Evolutionary conservation across 805 yeast species (phyloP).

Genomic region (Kregervanrija delftensis): DNA sequence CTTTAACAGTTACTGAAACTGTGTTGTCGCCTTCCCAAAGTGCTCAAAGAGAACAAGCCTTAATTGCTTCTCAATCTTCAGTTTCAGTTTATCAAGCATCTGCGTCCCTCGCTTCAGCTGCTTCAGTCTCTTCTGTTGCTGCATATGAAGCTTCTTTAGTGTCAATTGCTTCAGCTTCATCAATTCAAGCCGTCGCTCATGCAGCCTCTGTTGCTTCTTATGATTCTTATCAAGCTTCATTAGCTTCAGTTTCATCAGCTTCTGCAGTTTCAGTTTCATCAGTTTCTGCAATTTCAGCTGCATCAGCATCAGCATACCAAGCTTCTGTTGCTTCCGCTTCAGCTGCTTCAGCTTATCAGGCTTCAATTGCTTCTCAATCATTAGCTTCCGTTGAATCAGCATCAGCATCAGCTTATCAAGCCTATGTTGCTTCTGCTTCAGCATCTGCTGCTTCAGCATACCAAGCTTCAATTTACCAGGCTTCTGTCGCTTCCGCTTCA

Average conservation of each 20-base stretch:
- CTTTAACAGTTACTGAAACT: conserved; percentile 41
- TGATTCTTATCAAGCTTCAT: conserved; percentile 17
- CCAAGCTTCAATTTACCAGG: conserved; percentile 2
- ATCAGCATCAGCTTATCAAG: conserved; percentile 8
- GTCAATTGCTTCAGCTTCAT: conserved; percentile 13
- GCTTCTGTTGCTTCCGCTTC: conserved; percentile 7
- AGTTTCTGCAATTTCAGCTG: conserved; percentile 16
- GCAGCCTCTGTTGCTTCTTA: conserved; percentile 17
- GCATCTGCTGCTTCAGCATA: conserved; percentile 15
- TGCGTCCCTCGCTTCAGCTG: conserved; percentile 18
- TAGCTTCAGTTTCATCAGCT: conserved; percentile 17
- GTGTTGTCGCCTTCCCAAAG: conserved; percentile 41
- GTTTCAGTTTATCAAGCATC: conserved; percentile 7
- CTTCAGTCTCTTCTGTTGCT: conserved; percentile 12
- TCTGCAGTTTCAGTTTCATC: conserved; percentile 12
- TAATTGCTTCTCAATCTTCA: conserved; percentile 15
- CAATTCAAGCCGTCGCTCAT: conserved; percentile 7
- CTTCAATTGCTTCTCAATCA: conserved; percentile 6
- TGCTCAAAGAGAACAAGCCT: conserved; percentile 22
- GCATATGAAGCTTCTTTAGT: conserved; percentile 17
- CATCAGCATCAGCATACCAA: conserved; percentile 7
- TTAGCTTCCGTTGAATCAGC: conserved; percentile 6
- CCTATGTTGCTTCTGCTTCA: conserved; percentile 9
- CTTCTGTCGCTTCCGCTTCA: conserved; percentile 14
- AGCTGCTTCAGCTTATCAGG: conserved; percentile 7